A percentile compares a stretch with the other conserved stretches of the same genome.
phyloP scores from a whole-genome alignment of 176 grass and related monocot species.

The Ensete glaucum region DNA sequence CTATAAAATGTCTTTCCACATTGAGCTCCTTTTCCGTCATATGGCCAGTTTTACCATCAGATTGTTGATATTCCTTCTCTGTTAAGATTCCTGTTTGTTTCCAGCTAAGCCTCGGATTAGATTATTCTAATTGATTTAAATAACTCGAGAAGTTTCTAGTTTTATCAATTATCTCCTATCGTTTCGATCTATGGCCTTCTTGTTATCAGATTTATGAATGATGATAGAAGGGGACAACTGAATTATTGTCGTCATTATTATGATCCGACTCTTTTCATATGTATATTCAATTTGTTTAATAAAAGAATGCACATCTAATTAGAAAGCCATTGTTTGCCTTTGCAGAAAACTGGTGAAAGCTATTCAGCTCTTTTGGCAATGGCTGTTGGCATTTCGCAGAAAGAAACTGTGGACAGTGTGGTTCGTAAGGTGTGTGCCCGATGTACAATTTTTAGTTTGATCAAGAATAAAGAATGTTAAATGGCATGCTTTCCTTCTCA shows the following conservation, averaged over 20 bases:
- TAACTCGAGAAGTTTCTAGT: not conserved
- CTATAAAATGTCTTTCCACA: not conserved
- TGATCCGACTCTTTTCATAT: not conserved
- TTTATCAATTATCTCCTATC: not conserved
- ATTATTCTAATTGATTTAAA: not conserved
- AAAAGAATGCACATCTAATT: not conserved
- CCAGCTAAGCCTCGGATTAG: not conserved
- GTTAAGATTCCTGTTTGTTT: not conserved
- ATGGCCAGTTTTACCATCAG: not conserved
- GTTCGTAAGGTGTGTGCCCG: constrained; percentile 51
- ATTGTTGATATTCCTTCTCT: not conserved
- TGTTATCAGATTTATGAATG: not conserved
- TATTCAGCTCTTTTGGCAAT: constrained; percentile 71
- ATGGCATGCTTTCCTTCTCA: not conserved
- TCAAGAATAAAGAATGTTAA: not conserved
- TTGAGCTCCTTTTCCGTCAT: not conserved
- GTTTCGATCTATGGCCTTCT: not conserved
- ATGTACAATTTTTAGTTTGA: not conserved
- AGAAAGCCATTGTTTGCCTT: not conserved
- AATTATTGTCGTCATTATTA: not conserved
- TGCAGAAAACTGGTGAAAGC: constrained; percentile 43
- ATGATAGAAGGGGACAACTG: not conserved
- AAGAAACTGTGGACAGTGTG: constrained; percentile 67
- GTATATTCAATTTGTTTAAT: no score
- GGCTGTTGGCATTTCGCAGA: constrained; percentile 85